Percentiles rank a stretch among this genome's conserved stretches.
These are phyloP conservation scores for Gracilaria caudata DNA, from an alignment of 23 red algal genomes.

Conservation along the genomic window DNA sequence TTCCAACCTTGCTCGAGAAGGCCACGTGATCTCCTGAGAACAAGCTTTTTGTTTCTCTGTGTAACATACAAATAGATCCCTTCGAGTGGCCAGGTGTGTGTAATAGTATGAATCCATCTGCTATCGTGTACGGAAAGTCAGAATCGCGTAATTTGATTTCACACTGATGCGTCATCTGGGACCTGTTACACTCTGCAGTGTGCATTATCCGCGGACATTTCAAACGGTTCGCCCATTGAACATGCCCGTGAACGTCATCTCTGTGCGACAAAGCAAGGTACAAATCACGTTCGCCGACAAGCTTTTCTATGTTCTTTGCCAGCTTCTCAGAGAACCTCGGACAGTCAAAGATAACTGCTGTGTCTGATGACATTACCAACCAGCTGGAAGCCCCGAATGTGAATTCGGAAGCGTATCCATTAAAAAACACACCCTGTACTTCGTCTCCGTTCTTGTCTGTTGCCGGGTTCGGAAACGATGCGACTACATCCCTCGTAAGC, in stretches of 20 bases:
- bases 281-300: slow-evolving; percentile 9
- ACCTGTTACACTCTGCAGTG: slow-evolving; percentile 51
- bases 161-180: slow-evolving; percentile 60
- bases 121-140: slow-evolving; percentile 44
- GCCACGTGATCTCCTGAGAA: slow-evolving; percentile 85
- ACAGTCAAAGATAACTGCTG: slow-evolving; percentile 79
- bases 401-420: slow-evolving; percentile 72
- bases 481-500: slow-evolving; percentile 8
- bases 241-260: slow-evolving; percentile 89
- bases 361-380: slow-evolving; percentile 24
- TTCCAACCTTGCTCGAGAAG: slow-evolving; percentile 23
- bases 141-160: slow-evolving; percentile 65
- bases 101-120: slow-evolving; percentile 53
- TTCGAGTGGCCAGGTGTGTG: slow-evolving; percentile 78
- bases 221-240: slow-evolving; percentile 67
- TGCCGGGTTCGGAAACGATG: slow-evolving; percentile 37
- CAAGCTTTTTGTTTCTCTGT: slow-evolving; percentile 45
- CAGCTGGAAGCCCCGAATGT: slow-evolving; percentile 84
- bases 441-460: neutral
- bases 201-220: slow-evolving; percentile 76
- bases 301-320: slow-evolving; percentile 58
- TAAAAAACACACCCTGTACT: slow-evolving; percentile 69
- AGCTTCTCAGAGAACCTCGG: slow-evolving; percentile 76
- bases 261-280: slow-evolving; percentile 85
- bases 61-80: slow-evolving; percentile 63